A percentile compares a stretch with the other conserved stretches of the same genome.
Evolutionary conservation across 495 filamentous ascomycete species (phyloP).

Genomic region (Aspergillus cristatus): DNA sequence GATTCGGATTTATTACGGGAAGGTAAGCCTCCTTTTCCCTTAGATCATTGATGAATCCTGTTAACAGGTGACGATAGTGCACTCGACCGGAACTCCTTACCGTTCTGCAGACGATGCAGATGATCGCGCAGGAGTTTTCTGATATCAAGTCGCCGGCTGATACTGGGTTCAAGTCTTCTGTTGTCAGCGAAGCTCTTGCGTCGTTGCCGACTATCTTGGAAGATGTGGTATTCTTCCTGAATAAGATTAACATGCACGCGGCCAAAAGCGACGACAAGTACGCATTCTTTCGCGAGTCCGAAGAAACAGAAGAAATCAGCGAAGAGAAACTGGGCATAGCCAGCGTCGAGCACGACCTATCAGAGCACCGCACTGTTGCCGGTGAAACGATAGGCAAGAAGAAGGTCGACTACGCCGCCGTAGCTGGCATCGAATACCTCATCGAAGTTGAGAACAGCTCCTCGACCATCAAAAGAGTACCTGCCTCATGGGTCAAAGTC

Average conservation of each 20-base stretch:
- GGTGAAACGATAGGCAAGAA: slow-evolving; percentile 61
- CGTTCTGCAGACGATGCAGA: slow-evolving; percentile 76
- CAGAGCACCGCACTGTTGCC: slow-evolving; percentile 62
- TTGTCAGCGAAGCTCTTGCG: slow-evolving; percentile 65
- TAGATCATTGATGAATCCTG: not conserved
- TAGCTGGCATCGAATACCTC: slow-evolving; percentile 86
- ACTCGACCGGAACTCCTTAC: slow-evolving; percentile 81
- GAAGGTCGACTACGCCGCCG: slow-evolving; percentile 65
- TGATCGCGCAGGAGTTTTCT: slow-evolving; percentile 64
- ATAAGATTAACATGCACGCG: slow-evolving; percentile 78
- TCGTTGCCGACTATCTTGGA: slow-evolving; percentile 67
- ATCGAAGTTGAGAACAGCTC: slow-evolving; percentile 77
- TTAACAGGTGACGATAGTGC: slow-evolving; percentile 42
- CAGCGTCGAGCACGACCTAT: slow-evolving; percentile 76
- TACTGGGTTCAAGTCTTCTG: slow-evolving; percentile 61
- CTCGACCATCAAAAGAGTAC: slow-evolving; percentile 66
- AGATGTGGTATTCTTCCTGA: slow-evolving; percentile 61
- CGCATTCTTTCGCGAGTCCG: slow-evolving; percentile 77
- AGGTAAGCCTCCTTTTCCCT: too few species aligned
- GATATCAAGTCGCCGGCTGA: slow-evolving; percentile 55
- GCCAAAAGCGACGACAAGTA: slow-evolving; percentile 88
- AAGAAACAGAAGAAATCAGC: slow-evolving; percentile 77
- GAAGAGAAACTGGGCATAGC: slow-evolving; percentile 89
- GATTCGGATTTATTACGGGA: slow-evolving; percentile 94
- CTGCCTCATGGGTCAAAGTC: slow-evolving; percentile 89